These are phyloP conservation scores for Limonium bicolor DNA, from an alignment of 148 eudicot species.

Conservation along the genomic window DNA sequence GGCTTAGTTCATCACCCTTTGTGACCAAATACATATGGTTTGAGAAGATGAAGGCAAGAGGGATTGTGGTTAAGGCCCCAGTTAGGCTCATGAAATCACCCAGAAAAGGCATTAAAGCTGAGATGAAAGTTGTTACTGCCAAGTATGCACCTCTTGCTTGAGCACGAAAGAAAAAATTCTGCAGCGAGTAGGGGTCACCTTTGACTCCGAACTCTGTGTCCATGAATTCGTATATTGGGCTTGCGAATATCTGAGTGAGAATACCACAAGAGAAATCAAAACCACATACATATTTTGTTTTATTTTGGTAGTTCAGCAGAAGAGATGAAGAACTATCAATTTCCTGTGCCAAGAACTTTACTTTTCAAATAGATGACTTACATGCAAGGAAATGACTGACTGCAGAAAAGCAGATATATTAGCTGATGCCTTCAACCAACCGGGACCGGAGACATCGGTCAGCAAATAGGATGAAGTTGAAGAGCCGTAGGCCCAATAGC, in stretches of 20 bases:
- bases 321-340: too few relatives aligned
- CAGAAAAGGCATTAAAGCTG: conserved; percentile 71
- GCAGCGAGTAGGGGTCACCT: conserved; percentile 45
- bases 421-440: conserved; percentile 58
- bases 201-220: conserved; percentile 62
- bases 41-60: conserved; percentile 76
- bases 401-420: conserved; percentile 62
- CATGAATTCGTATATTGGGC: conserved; percentile 82
- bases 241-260: conserved; percentile 58
- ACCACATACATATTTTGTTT: neutral
- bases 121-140: conserved; percentile 40
- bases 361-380: conserved; percentile 10
- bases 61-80: conserved; percentile 84
- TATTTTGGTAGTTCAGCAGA: too few relatives aligned
- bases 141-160: conserved; percentile 69
- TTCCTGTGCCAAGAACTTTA: too few relatives aligned
- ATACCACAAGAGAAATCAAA: neutral
- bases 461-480: conserved; percentile 47
- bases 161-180: conserved; percentile 45
- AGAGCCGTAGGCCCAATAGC: conserved; percentile 90
- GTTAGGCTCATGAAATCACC: conserved; percentile 95
- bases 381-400: conserved; percentile 69
- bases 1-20: conserved; percentile 29
- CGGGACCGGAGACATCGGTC: conserved; percentile 52
- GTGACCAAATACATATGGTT: conserved; percentile 84